Conservation (phyloP, 2,329 filamentous ascomycete genomes). For the Fusarium armeniacum region DNA sequence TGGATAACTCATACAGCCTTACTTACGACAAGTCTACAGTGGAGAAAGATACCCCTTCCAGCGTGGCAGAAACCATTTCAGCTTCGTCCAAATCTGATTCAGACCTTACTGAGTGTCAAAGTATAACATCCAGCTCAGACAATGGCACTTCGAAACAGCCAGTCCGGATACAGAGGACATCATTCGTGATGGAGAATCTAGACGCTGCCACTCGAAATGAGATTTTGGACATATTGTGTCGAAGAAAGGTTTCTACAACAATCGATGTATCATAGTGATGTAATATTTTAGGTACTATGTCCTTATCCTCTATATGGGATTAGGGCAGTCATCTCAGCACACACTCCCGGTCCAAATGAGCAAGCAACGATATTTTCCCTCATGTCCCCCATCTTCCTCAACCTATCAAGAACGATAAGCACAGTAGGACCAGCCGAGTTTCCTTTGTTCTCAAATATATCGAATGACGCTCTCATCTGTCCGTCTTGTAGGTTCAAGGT, state of each 20-base stretch:
- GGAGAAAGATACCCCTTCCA: conserved; percentile 11
- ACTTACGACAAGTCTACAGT: conserved; percentile 10
- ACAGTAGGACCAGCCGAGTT: too few species aligned
- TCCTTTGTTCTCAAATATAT: too few species aligned
- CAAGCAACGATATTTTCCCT: too few species aligned
- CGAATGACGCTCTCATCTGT: too few species aligned
- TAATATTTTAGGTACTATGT: too few species aligned
- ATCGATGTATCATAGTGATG: conserved; percentile 10
- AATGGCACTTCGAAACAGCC: conserved; percentile 6
- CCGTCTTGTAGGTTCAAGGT: too few species aligned
- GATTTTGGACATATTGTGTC: conserved; percentile 17
- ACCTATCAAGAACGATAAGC: too few species aligned
- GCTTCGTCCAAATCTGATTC: conserved; percentile 6
- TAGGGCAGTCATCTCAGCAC: too few species aligned
- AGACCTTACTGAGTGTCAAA: not conserved
- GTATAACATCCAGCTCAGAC: conserved; percentile 11
- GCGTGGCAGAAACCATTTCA: conserved; percentile 10
- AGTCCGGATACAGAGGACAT: conserved; percentile 7
- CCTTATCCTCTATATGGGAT: too few species aligned
- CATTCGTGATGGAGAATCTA: conserved; percentile 22
- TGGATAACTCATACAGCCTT: conserved; percentile 8
- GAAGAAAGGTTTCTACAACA: conserved; percentile 18
- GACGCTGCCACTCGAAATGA: conserved; percentile 16
- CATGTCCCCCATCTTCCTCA: too few species aligned
- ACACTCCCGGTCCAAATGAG: too few species aligned